Conservation (phyloP, 495 filamentous ascomycete species). For the Talaromyces proteolyticus region DNA sequence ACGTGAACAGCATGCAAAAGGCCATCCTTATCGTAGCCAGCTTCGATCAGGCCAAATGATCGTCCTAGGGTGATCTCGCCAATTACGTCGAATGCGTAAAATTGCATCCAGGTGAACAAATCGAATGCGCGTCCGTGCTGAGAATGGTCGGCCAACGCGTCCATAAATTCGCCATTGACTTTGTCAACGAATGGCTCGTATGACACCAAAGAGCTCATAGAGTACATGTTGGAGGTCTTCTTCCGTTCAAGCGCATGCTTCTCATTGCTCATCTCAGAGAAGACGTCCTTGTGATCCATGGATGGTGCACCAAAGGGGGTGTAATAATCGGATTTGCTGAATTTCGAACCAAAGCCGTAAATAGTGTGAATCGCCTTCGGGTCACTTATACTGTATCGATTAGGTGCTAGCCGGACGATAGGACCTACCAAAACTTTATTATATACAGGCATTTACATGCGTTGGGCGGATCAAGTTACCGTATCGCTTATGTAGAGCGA, state of each 20-base stretch:
- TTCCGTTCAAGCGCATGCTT: conserved; percentile 9
- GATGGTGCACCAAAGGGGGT: conserved; percentile 11
- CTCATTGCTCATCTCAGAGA: neutral
- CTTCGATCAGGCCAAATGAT: neutral
- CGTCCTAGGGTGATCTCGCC: conserved; percentile 46
- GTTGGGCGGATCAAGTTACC: conserved; percentile 19
- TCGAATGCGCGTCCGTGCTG: neutral
- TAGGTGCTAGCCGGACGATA: conserved; percentile 41
- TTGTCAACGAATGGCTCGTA: conserved; percentile 49
- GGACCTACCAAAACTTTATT: neutral
- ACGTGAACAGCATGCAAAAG: too few relatives aligned
- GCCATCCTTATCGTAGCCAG: too few relatives aligned
- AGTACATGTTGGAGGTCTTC: conserved; percentile 39
- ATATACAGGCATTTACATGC: neutral
- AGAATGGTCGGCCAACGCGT: neutral
- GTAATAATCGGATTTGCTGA: conserved; percentile 31
- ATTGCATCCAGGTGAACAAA: conserved; percentile 33
- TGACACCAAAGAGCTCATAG: conserved; percentile 45
- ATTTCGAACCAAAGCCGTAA: conserved; percentile 33
- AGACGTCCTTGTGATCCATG: neutral
- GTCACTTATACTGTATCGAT: conserved; percentile 44
- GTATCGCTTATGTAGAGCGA: conserved; percentile 8
- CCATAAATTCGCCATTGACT: neutral
- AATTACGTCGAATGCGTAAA: conserved; percentile 49
- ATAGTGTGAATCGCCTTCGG: conserved; percentile 32